Evolutionary conservation across 352 stramenopile species (phyloP).

Genomic region (Phytophthora foliorum): DNA sequence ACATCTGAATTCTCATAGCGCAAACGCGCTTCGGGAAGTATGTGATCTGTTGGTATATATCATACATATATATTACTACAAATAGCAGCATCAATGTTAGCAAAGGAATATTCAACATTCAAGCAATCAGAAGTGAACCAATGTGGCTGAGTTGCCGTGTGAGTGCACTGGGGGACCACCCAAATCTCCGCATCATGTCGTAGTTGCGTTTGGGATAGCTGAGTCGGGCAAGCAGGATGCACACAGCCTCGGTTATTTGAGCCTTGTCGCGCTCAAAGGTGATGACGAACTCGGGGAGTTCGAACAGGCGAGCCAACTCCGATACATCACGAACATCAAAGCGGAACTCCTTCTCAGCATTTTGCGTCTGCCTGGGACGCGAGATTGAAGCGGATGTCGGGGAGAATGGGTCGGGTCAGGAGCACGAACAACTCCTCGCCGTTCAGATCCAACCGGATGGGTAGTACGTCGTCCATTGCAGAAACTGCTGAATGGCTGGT

Average conservation of each 20-base stretch:
- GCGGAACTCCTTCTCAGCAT: constrained; percentile 5
- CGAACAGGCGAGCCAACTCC: constrained; percentile 6
- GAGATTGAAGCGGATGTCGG: constrained; percentile 7
- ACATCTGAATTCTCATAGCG: constrained; percentile 13
- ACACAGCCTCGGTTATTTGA: constrained; percentile 1
- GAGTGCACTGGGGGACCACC: background rate
- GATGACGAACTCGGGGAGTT: constrained; percentile 2
- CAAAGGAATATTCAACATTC: constrained; percentile 1
- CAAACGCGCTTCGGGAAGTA: constrained; percentile 14
- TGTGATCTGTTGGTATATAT: constrained; percentile 9
- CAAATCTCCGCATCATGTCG: constrained; percentile 3
- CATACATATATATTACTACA: constrained; percentile 4
- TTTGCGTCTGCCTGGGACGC: background rate
- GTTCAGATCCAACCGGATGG: background rate
- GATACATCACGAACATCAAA: constrained; percentile 5
- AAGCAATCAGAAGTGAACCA: background rate
- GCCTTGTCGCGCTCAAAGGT: constrained; percentile 5
- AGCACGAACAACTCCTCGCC: background rate
- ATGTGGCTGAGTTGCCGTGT: constrained; percentile 5
- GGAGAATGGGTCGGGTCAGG: constrained; percentile 5
- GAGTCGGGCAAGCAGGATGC: constrained; percentile 5
- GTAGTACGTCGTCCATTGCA: background rate
- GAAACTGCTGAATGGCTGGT: background rate
- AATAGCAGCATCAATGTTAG: constrained; percentile 1
- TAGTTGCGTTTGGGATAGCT: constrained; percentile 11